phyloP scores from a whole-genome alignment of 2,329 filamentous ascomycete species.

The Cladobotryum mycophilum region DNA sequence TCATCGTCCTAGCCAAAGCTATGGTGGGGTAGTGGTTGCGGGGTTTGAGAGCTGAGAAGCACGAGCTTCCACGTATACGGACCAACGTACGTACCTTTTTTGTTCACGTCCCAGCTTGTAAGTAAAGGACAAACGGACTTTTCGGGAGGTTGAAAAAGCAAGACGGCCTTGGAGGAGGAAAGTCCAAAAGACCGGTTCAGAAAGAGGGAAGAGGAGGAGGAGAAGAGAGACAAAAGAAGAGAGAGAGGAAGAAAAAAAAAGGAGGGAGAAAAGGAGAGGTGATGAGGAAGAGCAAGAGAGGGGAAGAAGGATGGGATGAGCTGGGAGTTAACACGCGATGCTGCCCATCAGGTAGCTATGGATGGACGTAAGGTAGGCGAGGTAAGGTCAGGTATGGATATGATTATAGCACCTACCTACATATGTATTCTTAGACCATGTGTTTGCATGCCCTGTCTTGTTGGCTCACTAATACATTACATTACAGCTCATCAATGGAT shows the following conservation, averaged over 20 bases:
- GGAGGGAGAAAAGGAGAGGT: not conserved
- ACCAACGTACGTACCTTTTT: too few relatives aligned
- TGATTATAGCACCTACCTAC: too few relatives aligned
- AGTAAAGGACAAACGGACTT: too few relatives aligned
- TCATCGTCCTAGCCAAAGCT: slow-evolving; percentile 4
- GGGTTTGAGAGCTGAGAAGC: slow-evolving; percentile 9
- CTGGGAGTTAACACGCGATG: slow-evolving; percentile 3
- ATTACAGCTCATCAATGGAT: too few relatives aligned
- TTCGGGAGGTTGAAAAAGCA: not conserved
- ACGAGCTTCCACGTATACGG: not conserved
- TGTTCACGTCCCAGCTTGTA: too few relatives aligned
- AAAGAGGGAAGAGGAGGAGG: not conserved
- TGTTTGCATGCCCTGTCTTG: too few relatives aligned
- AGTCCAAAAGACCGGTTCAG: slow-evolving; percentile 3
- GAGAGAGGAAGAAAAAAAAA: too few relatives aligned
- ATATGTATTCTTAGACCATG: too few relatives aligned
- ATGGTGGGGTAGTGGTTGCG: slow-evolving; percentile 11
- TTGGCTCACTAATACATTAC: too few relatives aligned
- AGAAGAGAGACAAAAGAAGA: not conserved
- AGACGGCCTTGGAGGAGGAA: not conserved
- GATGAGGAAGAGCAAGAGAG: slow-evolving; percentile 8
- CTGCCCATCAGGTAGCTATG: not conserved
- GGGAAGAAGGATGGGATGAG: slow-evolving; percentile 8
- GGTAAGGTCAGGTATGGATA: not conserved
- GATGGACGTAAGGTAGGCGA: not conserved